Conservation (phyloP, 768 basidiomycete genomes). For the Phanerochaete sordida region DNA sequence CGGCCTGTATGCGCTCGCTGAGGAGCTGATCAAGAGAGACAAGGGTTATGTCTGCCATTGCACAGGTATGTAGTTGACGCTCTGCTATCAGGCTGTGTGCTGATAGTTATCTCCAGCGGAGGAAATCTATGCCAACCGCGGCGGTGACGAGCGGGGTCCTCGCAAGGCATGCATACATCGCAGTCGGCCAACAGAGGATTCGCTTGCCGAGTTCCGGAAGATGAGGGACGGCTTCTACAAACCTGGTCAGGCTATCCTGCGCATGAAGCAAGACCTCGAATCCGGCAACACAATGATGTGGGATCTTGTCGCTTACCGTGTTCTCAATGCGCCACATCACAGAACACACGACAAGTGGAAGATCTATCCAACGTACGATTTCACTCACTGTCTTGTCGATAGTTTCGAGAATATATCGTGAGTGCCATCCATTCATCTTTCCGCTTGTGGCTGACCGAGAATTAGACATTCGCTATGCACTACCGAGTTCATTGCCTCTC, state of each 20-base stretch:
- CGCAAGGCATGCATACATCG: constrained; percentile 88
- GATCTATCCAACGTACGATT: constrained; percentile 98
- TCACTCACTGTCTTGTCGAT: constrained; percentile 97
- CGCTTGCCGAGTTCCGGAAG: constrained; percentile 79
- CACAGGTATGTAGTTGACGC: constrained; percentile 60
- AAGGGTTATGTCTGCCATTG: constrained; percentile 97
- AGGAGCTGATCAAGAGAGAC: constrained; percentile 83
- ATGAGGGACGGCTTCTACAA: constrained; percentile 92
- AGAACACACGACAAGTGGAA: constrained; percentile 92
- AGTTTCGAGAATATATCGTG: constrained; percentile 99
- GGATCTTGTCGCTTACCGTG: constrained; percentile 96
- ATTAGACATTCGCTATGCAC: constrained; percentile 94
- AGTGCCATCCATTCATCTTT: constrained; percentile 27
- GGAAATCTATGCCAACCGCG: constrained; percentile 85
- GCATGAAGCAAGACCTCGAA: constrained; percentile 95
- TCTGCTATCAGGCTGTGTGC: not conserved
- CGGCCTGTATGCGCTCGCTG: constrained; percentile 79
- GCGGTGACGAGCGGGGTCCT: constrained; percentile 74
- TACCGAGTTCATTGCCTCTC: constrained; percentile 90
- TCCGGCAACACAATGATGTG: constrained; percentile 99
- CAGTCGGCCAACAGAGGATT: constrained; percentile 80
- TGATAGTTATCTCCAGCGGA: constrained; percentile 56
- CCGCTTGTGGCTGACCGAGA: not conserved
- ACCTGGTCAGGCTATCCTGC: constrained; percentile 87
- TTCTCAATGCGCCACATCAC: constrained; percentile 87